These are phyloP conservation scores for Sideroxylon spinosum DNA, from an alignment of 179 eudicot genomes.

Conservation along the genomic window DNA sequence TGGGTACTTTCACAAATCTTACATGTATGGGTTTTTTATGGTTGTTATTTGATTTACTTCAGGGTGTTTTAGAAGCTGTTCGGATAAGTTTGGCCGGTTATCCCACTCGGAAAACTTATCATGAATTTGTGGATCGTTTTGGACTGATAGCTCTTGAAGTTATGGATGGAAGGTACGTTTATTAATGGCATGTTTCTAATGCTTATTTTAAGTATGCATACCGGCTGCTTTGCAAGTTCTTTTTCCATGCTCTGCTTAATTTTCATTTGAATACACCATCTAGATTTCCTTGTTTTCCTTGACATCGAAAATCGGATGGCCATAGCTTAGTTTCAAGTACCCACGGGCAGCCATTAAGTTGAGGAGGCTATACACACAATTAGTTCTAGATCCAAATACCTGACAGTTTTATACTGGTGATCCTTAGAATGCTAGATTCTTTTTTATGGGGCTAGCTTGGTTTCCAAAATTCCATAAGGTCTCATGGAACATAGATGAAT, in stretches of 20 bases:
- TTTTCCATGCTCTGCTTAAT: background rate
- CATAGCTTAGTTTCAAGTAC: background rate
- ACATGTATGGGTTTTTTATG: background rate
- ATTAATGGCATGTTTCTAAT: background rate
- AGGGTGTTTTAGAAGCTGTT: conserved; percentile 98
- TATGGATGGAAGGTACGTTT: conserved; percentile 61
- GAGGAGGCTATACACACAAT: background rate
- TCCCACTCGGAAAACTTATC: conserved; percentile 87
- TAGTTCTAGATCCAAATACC: background rate
- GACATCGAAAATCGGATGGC: background rate
- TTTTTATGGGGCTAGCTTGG: conserved; percentile 2
- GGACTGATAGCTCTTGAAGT: conserved; percentile 74
- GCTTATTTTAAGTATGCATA: background rate
- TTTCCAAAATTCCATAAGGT: background rate
- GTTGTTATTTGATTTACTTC: conserved; percentile 22
- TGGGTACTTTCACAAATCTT: too few relatives aligned
- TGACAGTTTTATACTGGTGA: background rate
- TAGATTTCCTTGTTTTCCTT: background rate
- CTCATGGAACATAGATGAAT: background rate
- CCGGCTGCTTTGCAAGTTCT: background rate
- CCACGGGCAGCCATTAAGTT: background rate
- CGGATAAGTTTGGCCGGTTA: conserved; percentile 97
- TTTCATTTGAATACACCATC: conserved; percentile 6
- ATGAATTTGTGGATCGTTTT: conserved; percentile 93
- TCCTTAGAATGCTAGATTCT: background rate